These are phyloP conservation scores for Ophiocordyceps camponoti-leonardi DNA, from an alignment of 2,329 filamentous ascomycete species.

Conservation along the genomic window DNA sequence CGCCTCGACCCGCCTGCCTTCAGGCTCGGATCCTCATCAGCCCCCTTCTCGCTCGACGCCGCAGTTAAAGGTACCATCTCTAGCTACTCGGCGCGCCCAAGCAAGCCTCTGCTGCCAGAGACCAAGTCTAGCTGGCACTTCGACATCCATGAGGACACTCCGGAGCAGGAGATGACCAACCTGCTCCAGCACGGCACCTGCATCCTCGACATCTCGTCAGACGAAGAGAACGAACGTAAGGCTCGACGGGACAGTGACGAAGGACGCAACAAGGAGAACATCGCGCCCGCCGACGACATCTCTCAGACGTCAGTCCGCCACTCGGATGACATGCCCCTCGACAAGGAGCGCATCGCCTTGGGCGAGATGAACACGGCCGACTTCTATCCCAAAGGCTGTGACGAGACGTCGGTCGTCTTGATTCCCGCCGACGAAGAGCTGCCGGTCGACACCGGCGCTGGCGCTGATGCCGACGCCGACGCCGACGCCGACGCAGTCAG, in stretches of 20 bases:
- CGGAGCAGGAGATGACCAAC: constrained; percentile 81
- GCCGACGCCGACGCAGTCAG: constrained; percentile 3
- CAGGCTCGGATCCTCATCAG: constrained; percentile 28
- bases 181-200: constrained; percentile 82
- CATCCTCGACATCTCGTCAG: constrained; percentile 74
- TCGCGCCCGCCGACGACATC: constrained; percentile 54
- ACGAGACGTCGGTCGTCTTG: constrained; percentile 43
- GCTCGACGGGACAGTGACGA: constrained; percentile 34
- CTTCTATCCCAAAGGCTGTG: constrained; percentile 49
- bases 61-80: constrained; percentile 64
- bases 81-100: constrained; percentile 32
- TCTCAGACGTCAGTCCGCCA: constrained; percentile 34
- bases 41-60: constrained; percentile 72
- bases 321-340: constrained; percentile 39
- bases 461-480: constrained; percentile 4
- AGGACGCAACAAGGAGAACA: constrained; percentile 77
- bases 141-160: constrained; percentile 83
- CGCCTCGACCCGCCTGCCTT: constrained; percentile 57
- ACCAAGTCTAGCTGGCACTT: constrained; percentile 67
- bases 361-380: constrained; percentile 50
- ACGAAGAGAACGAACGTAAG: constrained; percentile 54
- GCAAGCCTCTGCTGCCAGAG: constrained; percentile 18
- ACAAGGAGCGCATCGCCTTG: constrained; percentile 47
- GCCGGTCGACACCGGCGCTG: constrained; percentile 3
- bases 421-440: constrained; percentile 39